Evolutionary conservation across 2,329 filamentous ascomycete genomes (phyloP), one percentile per base, ranked within the genome.

Genomic region (Cladobotryum protrusum): DNA sequence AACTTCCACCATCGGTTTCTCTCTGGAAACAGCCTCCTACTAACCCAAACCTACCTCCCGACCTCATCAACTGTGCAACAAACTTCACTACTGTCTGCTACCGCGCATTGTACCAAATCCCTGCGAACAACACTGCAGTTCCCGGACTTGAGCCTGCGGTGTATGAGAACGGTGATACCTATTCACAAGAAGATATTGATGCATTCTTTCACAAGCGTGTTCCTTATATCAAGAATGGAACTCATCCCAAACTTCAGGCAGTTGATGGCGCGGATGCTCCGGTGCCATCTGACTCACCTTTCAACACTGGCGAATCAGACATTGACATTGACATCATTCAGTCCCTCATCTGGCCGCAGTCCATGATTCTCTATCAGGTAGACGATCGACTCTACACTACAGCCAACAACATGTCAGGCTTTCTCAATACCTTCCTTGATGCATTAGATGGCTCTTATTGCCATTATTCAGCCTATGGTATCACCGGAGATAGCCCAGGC

Each of bases 61-160:
- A 53, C 32, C 35, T 53, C 9, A 49, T 48, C 20, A 45, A 53
- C 12, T 83, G 81, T 57, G 73, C 78, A 52, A 63, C 66, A 12
- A 73, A 76, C 59, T 80, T 82, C 56, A 82, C 78, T 1, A 76
- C 77, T 0, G 71, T 72, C 39, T 83, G 80, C 56, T 67, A 79
- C 37, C 70, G 72, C 37, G 70, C 75, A 3, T 62, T 77, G 14
- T 76, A 74, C 54, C 33, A 48, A n/a, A 48, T 58, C 64, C 20
- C 68, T 17, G 63, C 65, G 52, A 75, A 77, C 59, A 72, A 67
- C 43, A 69, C 72, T 39, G 74, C 73, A 20, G 72, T 80, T 40
- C 74, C 76, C 20, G 75, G 78, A 52, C 73, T 74, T 55, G 72
- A 67, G 8, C 70, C 71, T 33, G 72, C 79, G 53, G 71, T 73